Conservation (phyloP, 1,284 basidiomycete species). For the Marasmius fiardii region DNA sequence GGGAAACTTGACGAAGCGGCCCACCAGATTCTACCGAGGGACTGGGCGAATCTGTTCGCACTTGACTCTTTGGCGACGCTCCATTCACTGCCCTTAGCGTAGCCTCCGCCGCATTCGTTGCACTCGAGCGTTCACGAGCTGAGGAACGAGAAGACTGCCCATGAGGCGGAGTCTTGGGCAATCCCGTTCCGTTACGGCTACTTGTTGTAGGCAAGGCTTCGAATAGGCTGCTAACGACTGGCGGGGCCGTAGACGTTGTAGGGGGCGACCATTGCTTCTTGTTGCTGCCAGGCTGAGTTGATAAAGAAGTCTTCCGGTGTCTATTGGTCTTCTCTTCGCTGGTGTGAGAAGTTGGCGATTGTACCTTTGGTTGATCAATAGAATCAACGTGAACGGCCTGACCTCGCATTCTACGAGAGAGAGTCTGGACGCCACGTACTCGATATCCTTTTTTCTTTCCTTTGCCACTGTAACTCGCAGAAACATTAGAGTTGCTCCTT, state of each 20-base stretch:
- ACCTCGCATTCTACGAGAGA: slow-evolving; percentile 43
- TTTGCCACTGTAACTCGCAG: slow-evolving; percentile 28
- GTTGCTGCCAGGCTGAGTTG: slow-evolving; percentile 13
- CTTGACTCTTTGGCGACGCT: background rate
- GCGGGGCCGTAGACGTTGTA: slow-evolving; percentile 21
- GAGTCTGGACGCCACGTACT: slow-evolving; percentile 60
- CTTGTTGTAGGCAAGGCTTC: slow-evolving; percentile 20
- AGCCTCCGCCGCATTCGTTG: slow-evolving; percentile 9
- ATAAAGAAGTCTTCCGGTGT: slow-evolving; percentile 5
- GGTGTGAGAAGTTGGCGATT: slow-evolving; percentile 13
- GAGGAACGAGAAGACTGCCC: background rate
- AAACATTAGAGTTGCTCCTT: slow-evolving; percentile 35
- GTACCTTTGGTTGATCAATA: slow-evolving; percentile 20
- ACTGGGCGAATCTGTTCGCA: background rate
- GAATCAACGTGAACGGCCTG: slow-evolving; percentile 51
- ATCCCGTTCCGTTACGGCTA: slow-evolving; percentile 15
- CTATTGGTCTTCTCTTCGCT: slow-evolving; percentile 4
- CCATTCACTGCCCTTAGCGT: slow-evolving; percentile 5
- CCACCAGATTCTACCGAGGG: background rate
- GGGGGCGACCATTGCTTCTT: slow-evolving; percentile 35
- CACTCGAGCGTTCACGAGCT: slow-evolving; percentile 6
- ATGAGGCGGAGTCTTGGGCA: slow-evolving; percentile 4
- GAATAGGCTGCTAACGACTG: slow-evolving; percentile 22
- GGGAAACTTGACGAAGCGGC: slow-evolving; percentile 32
- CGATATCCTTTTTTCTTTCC: slow-evolving; percentile 51